phyloP scores from a whole-genome alignment of 345 rosid species.

The Litchi chinensis region DNA sequence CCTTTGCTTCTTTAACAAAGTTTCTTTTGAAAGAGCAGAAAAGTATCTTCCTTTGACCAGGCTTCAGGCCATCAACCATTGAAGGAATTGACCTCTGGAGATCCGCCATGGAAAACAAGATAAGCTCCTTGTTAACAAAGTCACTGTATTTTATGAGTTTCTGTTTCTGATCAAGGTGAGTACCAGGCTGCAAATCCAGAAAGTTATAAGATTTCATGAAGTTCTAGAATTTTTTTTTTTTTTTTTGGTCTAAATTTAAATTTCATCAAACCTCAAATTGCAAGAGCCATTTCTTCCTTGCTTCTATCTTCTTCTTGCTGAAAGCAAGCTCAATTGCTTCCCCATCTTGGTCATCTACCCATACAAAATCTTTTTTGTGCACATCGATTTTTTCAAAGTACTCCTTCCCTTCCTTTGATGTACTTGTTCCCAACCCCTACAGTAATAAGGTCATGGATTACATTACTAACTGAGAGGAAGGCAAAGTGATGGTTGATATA shows the following conservation, averaged over 20 bases:
- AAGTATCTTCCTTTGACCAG: constrained; percentile 96
- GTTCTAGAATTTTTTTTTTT: not conserved
- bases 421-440: constrained; percentile 97
- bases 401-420: constrained; percentile 69
- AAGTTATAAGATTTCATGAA: not conserved
- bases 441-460: not conserved
- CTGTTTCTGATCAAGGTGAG: constrained; percentile 76
- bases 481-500: not conserved
- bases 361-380: constrained; percentile 87
- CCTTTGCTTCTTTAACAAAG: constrained; percentile 67
- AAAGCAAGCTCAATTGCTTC: constrained; percentile 96
- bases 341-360: constrained; percentile 83
- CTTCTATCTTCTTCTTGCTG: constrained; percentile 94
- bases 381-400: constrained; percentile 58
- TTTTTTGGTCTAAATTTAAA: not conserved
- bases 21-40: constrained; percentile 88
- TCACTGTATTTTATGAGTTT: constrained; percentile 75
- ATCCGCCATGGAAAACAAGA: constrained; percentile 95
- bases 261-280: constrained; percentile 60
- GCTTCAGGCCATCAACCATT: constrained; percentile 95
- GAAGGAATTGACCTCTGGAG: constrained; percentile 97
- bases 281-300: constrained; percentile 94
- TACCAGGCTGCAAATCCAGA: constrained; percentile 73
- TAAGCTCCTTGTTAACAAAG: constrained; percentile 94
- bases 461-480: not conserved